Conservation (phyloP, 805 yeast species). For the Tetrapisispora nanseiensis region DNA sequence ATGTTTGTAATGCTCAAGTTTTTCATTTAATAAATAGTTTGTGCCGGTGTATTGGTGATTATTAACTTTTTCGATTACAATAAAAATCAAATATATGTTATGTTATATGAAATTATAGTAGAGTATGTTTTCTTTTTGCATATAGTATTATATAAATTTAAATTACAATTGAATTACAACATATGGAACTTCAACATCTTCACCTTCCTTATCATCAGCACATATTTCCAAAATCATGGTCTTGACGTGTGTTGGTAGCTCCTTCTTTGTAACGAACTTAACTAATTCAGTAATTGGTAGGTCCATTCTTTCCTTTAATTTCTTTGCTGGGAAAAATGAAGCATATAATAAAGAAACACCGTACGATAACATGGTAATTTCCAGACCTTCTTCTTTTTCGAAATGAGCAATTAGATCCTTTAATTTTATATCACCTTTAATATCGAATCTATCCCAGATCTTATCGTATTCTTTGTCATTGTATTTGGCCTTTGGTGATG, state of each 20-base stretch:
- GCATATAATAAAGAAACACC: conserved; percentile 88
- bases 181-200: conserved; percentile 92
- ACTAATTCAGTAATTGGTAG: conserved; percentile 66
- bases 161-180: conserved; percentile 49
- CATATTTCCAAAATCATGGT: conserved; percentile 82
- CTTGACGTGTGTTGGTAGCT: conserved; percentile 60
- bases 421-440: conserved; percentile 67
- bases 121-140: background rate
- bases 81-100: too few species aligned
- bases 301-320: conserved; percentile 64
- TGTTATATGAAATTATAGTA: background rate
- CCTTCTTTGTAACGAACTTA: conserved; percentile 77
- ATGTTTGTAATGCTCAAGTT: too few species aligned
- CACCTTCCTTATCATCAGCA: conserved; percentile 85
- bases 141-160: background rate
- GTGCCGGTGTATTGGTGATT: too few species aligned
- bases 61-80: background rate
- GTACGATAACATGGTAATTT: conserved; percentile 82
- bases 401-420: conserved; percentile 66
- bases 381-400: conserved; percentile 72
- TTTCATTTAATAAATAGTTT: too few species aligned
- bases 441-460: conserved; percentile 92
- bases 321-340: conserved; percentile 86
- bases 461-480: conserved; percentile 70
- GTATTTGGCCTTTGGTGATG: conserved; percentile 73